Conservation (phyloP, 1,284 basidiomycete genomes). For the Phylloboletellus chloephorus region DNA sequence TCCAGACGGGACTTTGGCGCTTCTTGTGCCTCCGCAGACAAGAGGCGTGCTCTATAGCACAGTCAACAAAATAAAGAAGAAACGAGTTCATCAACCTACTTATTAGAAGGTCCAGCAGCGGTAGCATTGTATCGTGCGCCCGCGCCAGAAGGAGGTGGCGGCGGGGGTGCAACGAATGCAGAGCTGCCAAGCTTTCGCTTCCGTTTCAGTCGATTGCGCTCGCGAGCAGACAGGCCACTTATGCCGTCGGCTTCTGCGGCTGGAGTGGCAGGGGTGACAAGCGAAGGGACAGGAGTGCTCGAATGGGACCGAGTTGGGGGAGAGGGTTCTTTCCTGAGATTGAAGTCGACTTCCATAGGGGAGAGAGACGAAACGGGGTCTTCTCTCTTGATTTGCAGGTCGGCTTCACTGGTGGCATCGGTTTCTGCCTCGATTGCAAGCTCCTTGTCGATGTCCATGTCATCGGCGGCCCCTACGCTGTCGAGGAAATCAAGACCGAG, state of each 20-base stretch:
- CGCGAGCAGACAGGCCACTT: conserved; percentile 69
- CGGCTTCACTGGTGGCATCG: conserved; percentile 43
- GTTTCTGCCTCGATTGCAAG: conserved; percentile 57
- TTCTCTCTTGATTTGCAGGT: conserved; percentile 36
- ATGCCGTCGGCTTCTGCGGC: conserved; percentile 41
- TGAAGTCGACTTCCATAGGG: conserved; percentile 36
- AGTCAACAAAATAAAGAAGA: conserved; percentile 13
- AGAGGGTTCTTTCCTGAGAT: conserved; percentile 30
- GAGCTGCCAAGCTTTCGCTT: conserved; percentile 85
- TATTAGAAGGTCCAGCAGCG: conserved; percentile 49
- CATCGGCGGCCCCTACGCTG: conserved; percentile 57
- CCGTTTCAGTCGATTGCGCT: conserved; percentile 85
- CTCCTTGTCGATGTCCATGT: conserved; percentile 78
- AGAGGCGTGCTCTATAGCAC: conserved; percentile 55
- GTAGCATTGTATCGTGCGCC: conserved; percentile 53
- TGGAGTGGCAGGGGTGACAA: conserved; percentile 40
- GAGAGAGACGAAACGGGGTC: conserved; percentile 32
- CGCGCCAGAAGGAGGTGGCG: conserved; percentile 51
- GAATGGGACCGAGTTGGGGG: conserved; percentile 36
- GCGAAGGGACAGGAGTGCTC: conserved; percentile 54
- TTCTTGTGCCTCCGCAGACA: conserved; percentile 51
- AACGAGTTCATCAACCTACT: conserved; percentile 40
- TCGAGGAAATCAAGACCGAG: conserved; percentile 80
- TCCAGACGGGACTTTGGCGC: conserved; percentile 47
- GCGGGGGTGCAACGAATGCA: conserved; percentile 68